Evolutionary conservation across 495 filamentous ascomycete genomes (phyloP), one percentile per base, ranked within the genome.

Genomic region (Chaetomium fimeti): DNA sequence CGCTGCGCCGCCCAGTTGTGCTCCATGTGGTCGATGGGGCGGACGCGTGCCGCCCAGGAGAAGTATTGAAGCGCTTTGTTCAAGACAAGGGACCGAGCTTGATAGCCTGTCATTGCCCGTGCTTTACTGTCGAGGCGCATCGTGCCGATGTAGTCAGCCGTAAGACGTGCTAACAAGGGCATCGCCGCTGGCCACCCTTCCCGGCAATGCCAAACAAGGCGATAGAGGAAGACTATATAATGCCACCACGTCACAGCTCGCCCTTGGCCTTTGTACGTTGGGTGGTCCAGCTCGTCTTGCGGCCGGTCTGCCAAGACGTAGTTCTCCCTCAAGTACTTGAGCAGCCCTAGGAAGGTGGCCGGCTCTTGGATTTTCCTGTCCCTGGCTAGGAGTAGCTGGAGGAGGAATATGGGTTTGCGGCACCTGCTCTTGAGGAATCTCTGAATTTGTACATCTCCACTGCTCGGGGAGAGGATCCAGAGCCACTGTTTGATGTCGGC

Each of bases 1-100:
- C 69, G 76, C 40, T 82, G 80, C 1, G 79, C 79, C 25, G 76
- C 71, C 80, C 80, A 82, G 57, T 78, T 78, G 72, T 75, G 75
- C 42, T 67, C 66, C 69, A 73, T 73, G 61, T 74, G 69, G 8
- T 42, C 38, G 6, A 78, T 18, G 3, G 78, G 75, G 24, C 67
- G 62, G 8, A 47, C 53, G 28, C 62, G 49, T 18, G 78, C 66
- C 4, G 69, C 71, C 42, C 43, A 60, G n/a, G 60, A 69, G n/a
- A 81, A 74, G 13, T 69, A 61, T 9, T 60, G 64, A 8, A 82
- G 52, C 16, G 72, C 71, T 13, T 65, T 45, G 65, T 82, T 82
- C 60, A 77, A 75, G 16, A 80, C 45, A 7, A 58, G 16, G 22
- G 71, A 74, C 27, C 72, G 71, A 0, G 66, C 60, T 52, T 57